Evolutionary conservation across 1,284 basidiomycete species (phyloP).

Genomic region (Trametes hirsuta): DNA sequence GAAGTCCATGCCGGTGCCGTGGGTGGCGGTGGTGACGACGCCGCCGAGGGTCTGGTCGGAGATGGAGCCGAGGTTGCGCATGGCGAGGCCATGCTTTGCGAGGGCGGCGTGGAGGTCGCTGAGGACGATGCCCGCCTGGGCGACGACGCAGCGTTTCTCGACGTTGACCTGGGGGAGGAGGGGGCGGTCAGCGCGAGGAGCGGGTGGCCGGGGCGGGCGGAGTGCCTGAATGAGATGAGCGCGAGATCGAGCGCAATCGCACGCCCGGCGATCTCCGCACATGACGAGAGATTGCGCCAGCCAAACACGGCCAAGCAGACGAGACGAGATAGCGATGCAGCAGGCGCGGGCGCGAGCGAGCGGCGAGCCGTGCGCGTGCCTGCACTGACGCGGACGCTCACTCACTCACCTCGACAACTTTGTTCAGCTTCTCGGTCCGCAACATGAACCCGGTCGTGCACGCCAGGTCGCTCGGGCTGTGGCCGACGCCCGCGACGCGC

Average conservation of each 20-base stretch:
- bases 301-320: conserved; percentile 30
- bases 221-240: conserved; percentile 22
- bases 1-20: conserved; percentile 86
- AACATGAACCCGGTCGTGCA: conserved; percentile 88
- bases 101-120: conserved; percentile 72
- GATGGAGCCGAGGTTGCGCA: conserved; percentile 95
- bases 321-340: conserved; percentile 24
- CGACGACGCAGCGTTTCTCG: conserved; percentile 71
- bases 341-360: too few relatives aligned
- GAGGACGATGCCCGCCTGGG: conserved; percentile 81
- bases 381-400: conserved; percentile 17
- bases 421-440: conserved; percentile 71
- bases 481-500: conserved; percentile 88
- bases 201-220: neutral
- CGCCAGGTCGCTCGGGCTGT: conserved; percentile 91
- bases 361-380: neutral
- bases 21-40: conserved; percentile 92
- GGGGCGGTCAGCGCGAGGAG: neutral
- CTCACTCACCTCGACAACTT: conserved; percentile 71
- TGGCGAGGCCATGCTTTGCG: conserved; percentile 73
- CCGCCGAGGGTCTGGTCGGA: conserved; percentile 97
- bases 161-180: conserved; percentile 62
- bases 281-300: conserved; percentile 27
- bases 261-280: conserved; percentile 32
- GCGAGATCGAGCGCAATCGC: conserved; percentile 23